phyloP scores from a whole-genome alignment of 2,329 filamentous ascomycete genomes.

The Coniochaeta hoffmannii region DNA sequence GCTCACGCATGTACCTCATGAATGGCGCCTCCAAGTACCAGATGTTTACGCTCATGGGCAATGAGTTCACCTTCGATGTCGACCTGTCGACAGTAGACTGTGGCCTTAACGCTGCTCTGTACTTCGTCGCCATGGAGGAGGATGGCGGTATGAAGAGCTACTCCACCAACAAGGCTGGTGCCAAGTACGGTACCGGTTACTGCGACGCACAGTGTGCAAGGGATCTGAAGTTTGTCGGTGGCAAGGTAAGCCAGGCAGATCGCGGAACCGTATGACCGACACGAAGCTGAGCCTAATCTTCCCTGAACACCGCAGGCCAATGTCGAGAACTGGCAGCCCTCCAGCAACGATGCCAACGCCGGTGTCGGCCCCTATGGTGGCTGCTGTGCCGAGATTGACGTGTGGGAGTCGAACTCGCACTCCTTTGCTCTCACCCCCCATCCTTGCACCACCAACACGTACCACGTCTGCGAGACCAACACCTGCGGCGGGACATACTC shows the following conservation, averaged over 20 bases:
- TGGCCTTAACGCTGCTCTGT: conserved; percentile 57
- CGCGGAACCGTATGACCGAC: too few species aligned
- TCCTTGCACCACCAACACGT: conserved; percentile 41
- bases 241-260: conserved; percentile 41
- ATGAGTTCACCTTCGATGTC: conserved; percentile 59
- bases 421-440: conserved; percentile 54
- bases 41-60: conserved; percentile 50
- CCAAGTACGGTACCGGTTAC: conserved; percentile 53
- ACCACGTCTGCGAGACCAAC: conserved; percentile 31
- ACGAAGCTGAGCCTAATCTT: too few species aligned
- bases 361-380: conserved; percentile 41
- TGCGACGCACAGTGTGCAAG: conserved; percentile 44
- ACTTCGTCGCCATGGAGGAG: conserved; percentile 43
- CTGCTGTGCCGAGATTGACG: conserved; percentile 51
- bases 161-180: conserved; percentile 40
- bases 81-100: conserved; percentile 49
- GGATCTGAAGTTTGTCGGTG: conserved; percentile 49
- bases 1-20: conserved; percentile 25
- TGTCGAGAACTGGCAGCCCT: conserved; percentile 42
- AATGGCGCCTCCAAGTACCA: conserved; percentile 22
- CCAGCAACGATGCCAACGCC: conserved; percentile 41
- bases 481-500: conserved; percentile 43
- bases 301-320: too few species aligned
- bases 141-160: conserved; percentile 46
- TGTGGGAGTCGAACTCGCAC: conserved; percentile 57